Conservation (phyloP, 192 early-diverging fungal genomes). For the Backusella parvicylindrica region DNA sequence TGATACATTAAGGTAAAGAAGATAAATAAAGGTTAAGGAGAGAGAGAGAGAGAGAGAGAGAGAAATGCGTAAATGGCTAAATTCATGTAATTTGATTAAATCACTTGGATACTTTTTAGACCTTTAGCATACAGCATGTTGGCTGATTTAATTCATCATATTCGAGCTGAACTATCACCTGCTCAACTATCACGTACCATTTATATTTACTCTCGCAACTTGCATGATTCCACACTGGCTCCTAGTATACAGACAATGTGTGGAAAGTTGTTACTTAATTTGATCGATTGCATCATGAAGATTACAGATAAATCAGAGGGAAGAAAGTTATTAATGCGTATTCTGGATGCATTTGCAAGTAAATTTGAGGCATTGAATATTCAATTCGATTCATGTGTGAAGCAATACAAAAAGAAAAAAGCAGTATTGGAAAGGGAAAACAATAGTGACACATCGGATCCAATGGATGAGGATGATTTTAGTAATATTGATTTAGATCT, state of each 20-base stretch:
- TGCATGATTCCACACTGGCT: slow-evolving; percentile 89
- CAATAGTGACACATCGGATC: not conserved
- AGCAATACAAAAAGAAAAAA: slow-evolving; percentile 56
- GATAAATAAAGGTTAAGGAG: no score
- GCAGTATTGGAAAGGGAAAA: slow-evolving; percentile 32
- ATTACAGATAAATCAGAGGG: slow-evolving; percentile 59
- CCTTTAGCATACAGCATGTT: slow-evolving; percentile 93
- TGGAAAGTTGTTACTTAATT: slow-evolving; percentile 85
- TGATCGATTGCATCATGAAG: slow-evolving; percentile 83
- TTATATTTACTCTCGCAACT: slow-evolving; percentile 86
- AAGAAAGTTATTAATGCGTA: slow-evolving; percentile 74
- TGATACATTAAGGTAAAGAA: slow-evolving; percentile 75
- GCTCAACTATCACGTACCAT: slow-evolving; percentile 81
- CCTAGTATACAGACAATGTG: slow-evolving; percentile 97
- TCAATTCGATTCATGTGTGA: slow-evolving; percentile 57
- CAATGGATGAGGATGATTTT: slow-evolving; percentile 53
- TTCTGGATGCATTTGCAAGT: slow-evolving; percentile 80
- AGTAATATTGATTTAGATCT: slow-evolving; percentile 46
- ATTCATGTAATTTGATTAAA: no score
- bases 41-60: not conserved
- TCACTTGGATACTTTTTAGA: slow-evolving; percentile 42
- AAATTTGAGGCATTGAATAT: slow-evolving; percentile 69
- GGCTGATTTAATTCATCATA: slow-evolving; percentile 94
- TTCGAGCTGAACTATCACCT: slow-evolving; percentile 78
- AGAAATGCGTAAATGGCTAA: no score